Percentiles rank a stretch among this genome's conserved stretches.
Evolutionary conservation across 352 stramenopile species (phyloP).

Genomic region (Pythium pectinolyticum): DNA sequence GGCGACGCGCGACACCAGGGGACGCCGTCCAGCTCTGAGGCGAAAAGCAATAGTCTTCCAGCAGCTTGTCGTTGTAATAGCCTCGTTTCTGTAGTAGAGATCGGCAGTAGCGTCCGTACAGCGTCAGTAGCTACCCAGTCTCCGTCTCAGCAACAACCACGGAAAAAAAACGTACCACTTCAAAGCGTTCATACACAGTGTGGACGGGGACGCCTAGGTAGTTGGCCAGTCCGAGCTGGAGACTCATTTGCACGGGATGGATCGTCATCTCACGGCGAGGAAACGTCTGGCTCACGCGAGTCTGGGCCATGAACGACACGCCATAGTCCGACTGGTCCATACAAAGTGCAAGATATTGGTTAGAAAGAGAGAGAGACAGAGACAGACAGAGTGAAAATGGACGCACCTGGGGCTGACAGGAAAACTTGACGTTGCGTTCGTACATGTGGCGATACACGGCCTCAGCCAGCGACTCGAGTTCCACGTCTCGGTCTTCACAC

Average conservation of each 20-base stretch:
- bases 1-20: conserved; percentile 58
- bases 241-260: conserved; percentile 77
- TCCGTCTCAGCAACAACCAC: conserved; percentile 2
- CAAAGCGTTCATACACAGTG: conserved; percentile 75
- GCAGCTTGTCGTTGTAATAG: conserved; percentile 78
- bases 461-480: conserved; percentile 71
- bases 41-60: conserved; percentile 83
- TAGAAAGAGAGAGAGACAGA: background rate
- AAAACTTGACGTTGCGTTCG: conserved; percentile 72
- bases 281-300: conserved; percentile 46
- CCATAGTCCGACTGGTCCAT: conserved; percentile 70
- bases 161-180: conserved; percentile 47
- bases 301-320: conserved; percentile 72
- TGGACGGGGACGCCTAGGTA: conserved; percentile 64
- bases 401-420: conserved; percentile 77
- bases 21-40: conserved; percentile 84
- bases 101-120: background rate
- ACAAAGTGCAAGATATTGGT: too few relatives aligned
- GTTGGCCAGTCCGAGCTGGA: conserved; percentile 78
- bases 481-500: conserved; percentile 54
- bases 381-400: too few relatives aligned
- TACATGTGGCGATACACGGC: conserved; percentile 81
- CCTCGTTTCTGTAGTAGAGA: conserved; percentile 61
- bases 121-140: too few relatives aligned
- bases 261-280: conserved; percentile 64